phyloP scores from a whole-genome alignment of 768 basidiomycete genomes.

The Zangia roseola region DNA sequence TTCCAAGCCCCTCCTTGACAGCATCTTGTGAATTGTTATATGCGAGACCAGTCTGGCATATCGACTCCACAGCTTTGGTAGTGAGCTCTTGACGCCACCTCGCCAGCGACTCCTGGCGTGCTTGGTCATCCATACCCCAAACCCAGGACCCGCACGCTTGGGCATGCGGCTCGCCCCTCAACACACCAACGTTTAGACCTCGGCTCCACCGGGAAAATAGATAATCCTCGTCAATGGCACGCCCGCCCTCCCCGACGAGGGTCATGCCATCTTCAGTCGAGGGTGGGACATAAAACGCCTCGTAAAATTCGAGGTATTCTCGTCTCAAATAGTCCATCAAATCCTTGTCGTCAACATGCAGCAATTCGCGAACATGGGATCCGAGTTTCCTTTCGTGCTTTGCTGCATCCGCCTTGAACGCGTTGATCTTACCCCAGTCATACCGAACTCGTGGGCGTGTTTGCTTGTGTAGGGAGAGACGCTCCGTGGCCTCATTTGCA shows the following conservation, averaged over 20 bases:
- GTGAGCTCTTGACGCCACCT: conserved; percentile 38
- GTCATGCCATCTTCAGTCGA: conserved; percentile 43
- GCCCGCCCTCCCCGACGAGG: conserved; percentile 42
- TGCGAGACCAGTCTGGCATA: conserved; percentile 27
- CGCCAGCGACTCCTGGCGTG: conserved; percentile 27
- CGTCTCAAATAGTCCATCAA: conserved; percentile 47
- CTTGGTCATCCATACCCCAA: conserved; percentile 37
- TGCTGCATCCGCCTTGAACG: conserved; percentile 29
- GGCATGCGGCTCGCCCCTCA: conserved; percentile 30
- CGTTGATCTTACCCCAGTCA: conserved; percentile 14
- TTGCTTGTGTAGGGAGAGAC: conserved; percentile 39
- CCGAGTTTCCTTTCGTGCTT: conserved; percentile 32
- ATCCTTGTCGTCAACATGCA: conserved; percentile 27
- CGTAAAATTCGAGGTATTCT: conserved; percentile 40
- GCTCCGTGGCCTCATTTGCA: conserved; percentile 43
- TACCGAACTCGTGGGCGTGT: background rate
- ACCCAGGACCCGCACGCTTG: conserved; percentile 24
- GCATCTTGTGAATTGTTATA: conserved; percentile 39
- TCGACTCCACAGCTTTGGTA: conserved; percentile 27
- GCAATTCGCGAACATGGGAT: background rate
- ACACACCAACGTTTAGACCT: conserved; percentile 45
- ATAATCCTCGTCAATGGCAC: conserved; percentile 37
- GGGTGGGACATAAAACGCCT: conserved; percentile 44
- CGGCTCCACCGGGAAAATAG: conserved; percentile 47
- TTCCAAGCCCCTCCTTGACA: conserved; percentile 34